phyloP scores from a whole-genome alignment of 441 rosid genomes.

The Erodium texanum region DNA sequence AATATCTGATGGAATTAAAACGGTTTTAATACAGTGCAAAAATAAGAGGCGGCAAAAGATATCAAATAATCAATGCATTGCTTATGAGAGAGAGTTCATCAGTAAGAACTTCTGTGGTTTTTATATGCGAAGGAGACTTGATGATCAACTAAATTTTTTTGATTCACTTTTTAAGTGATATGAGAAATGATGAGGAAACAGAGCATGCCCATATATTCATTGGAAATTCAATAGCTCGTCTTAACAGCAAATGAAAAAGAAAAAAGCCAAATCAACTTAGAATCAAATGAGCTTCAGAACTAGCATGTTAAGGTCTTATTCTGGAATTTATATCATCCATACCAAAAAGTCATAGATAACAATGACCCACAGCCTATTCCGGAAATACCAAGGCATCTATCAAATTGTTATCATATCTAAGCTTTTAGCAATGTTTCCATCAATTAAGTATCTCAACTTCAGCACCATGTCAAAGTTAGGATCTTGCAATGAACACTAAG shows the following conservation, averaged over 20 bases:
- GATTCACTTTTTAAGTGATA: background rate
- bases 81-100: background rate
- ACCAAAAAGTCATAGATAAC: background rate
- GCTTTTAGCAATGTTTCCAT: no score
- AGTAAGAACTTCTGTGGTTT: background rate
- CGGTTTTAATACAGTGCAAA: conserved; percentile 51
- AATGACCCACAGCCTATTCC: background rate
- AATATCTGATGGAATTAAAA: conserved; percentile 92
- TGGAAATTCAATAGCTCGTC: background rate
- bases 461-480: no score
- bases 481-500: no score
- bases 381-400: no score
- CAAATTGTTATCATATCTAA: no score
- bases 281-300: conserved; percentile 1
- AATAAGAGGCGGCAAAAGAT: conserved; percentile 7
- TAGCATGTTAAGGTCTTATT: background rate
- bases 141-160: background rate
- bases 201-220: background rate
- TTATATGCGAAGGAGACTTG: background rate
- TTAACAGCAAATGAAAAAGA: background rate
- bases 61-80: background rate
- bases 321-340: background rate
- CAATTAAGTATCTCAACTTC: no score
- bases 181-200: background rate
- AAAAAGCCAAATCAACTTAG: background rate